Base-by-base conservation (phyloP, 176 grass and related monocot genomes). In the Lolium multiflorum region DNA sequence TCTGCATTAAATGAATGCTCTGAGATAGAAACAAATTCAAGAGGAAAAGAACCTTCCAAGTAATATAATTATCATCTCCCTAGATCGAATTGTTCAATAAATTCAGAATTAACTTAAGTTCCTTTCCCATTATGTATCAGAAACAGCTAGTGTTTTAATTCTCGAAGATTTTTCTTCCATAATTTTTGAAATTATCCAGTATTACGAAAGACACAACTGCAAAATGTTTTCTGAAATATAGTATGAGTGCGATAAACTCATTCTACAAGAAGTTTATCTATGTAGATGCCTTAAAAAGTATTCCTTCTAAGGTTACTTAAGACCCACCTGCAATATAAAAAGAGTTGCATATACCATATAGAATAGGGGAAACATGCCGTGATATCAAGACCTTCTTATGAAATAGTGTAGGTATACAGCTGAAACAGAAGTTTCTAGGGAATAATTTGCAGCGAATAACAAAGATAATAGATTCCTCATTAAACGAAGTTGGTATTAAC, bases 1-100 rank as follows among this genome's bases (percentile, higher is more conserved):
- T 99, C 97, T 99, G 84, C 17, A 86, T 86, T 73, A 82, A 91
- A 81, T 46, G 21, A 85, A 37, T 60, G 78, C 76, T 46, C 59
- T 62, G 31, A 76, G 18, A 64, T 77, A 55, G 20, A 77, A 86
- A 81, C 5, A 50, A 77, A 68, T 67, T 43, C 6, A 63, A 77
- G 67, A 22, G 16, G 43, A 52, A 84, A 22, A 4, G 58, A 35
- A 76, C 18, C 2, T 74, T 91, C 11, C 65, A 87, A 69, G 66
- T 55, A 87, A 72, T 15, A 51, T 17, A 87, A 78, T 26, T 55
- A 38, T 25, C 35, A 18, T 77, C 61, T 83, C 48, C 62, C 38
- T 79, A 7, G 41, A 43, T 43, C 3, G 0, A 43, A 7, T 43
- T 43, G 48, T 28, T 58, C 25, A 62, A 80, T 26, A 85, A 75